phyloP scores from a whole-genome alignment of 202 grass and related monocot species.

The Saccharum hybrid region DNA sequence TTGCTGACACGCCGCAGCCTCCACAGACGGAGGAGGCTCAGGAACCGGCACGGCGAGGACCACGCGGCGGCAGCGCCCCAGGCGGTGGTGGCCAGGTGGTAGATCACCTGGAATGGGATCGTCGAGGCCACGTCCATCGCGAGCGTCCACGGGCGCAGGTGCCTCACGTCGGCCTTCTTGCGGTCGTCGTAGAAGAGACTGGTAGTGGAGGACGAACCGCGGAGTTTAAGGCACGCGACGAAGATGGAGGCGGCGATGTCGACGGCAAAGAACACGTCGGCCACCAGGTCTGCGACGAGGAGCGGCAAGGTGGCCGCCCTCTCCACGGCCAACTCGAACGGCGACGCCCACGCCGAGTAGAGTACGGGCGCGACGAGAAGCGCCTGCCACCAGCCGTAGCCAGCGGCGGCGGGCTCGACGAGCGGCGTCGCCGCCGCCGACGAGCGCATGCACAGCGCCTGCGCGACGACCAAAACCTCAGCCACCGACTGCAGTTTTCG shows the following conservation, averaged over 20 bases:
- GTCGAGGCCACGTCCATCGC: slow-evolving; percentile 64
- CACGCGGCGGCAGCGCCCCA: slow-evolving; percentile 11
- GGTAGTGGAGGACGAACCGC: not conserved
- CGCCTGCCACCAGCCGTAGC: slow-evolving; percentile 46
- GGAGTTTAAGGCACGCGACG: slow-evolving; percentile 29
- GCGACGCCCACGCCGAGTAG: slow-evolving; percentile 64
- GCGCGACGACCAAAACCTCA: not conserved
- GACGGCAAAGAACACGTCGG: slow-evolving; percentile 53
- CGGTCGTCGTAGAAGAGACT: slow-evolving; percentile 49
- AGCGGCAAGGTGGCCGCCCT: slow-evolving; percentile 29
- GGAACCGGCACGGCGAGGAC: slow-evolving; percentile 28
- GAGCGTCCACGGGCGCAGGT: slow-evolving; percentile 33
- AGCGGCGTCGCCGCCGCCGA: not conserved
- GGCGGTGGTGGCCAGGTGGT: slow-evolving; percentile 37
- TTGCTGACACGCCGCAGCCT: slow-evolving; percentile 53
- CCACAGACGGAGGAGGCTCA: slow-evolving; percentile 68
- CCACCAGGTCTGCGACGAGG: slow-evolving; percentile 40
- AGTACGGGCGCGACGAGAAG: slow-evolving; percentile 51
- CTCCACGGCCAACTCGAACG: slow-evolving; percentile 57
- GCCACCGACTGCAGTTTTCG: not conserved
- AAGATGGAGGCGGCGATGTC: slow-evolving; percentile 55
- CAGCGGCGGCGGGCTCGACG: not conserved
- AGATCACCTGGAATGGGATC: slow-evolving; percentile 51
- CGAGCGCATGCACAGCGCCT: not conserved
- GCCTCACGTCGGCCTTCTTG: slow-evolving; percentile 47